Evolutionary conservation across 176 grass and related monocot species (phyloP).

Genomic region (Oryza australiensis): DNA sequence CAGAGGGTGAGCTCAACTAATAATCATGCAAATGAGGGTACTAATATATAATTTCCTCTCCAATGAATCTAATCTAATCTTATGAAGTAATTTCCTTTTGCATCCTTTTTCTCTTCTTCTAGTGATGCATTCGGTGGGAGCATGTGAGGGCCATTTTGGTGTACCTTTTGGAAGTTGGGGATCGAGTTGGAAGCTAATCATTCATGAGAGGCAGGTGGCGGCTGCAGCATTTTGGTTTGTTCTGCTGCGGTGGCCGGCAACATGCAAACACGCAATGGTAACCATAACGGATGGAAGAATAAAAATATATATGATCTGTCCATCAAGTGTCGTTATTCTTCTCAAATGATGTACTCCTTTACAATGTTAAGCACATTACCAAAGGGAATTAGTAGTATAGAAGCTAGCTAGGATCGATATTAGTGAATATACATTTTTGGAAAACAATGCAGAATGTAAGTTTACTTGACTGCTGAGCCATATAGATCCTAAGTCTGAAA

Average conservation of each 20-base stretch:
- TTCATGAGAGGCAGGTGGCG: background rate
- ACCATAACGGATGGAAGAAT: background rate
- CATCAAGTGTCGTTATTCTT: constrained; percentile 2
- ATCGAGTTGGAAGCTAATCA: constrained; percentile 33
- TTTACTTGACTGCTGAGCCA: too few species aligned
- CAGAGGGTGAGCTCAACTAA: background rate
- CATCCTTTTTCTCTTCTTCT: background rate
- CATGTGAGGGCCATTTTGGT: constrained; percentile 21
- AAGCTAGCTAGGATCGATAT: background rate
- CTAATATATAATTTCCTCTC: background rate
- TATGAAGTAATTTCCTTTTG: background rate
- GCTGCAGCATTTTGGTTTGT: background rate
- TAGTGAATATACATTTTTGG: background rate
- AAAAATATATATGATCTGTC: constrained; percentile 16
- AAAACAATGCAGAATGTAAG: too few species aligned
- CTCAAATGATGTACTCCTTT: background rate
- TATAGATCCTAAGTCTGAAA: too few species aligned
- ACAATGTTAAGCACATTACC: background rate
- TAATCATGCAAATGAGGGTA: constrained; percentile 33
- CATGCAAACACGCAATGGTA: constrained; percentile 16
- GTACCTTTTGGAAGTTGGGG: constrained; percentile 35
- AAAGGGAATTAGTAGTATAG: background rate
- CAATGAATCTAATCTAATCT: constrained; percentile 12
- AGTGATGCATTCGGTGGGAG: constrained; percentile 42
- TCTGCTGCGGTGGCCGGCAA: background rate